Evolutionary conservation across 2,329 filamentous ascomycete genomes (phyloP).

Genomic region (Talaromyces marneffei): DNA sequence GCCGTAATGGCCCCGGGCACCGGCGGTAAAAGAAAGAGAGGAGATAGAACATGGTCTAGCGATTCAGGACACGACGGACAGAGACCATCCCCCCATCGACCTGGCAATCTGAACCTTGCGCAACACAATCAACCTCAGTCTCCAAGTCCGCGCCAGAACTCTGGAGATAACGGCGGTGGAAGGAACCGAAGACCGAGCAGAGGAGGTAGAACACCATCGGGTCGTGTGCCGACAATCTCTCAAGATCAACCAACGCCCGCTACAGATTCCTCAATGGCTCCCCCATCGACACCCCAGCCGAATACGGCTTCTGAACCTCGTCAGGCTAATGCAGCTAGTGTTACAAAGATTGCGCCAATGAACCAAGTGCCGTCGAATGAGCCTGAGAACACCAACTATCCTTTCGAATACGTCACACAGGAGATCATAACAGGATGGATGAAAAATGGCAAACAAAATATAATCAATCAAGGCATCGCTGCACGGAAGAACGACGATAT

Average conservation of each 20-base stretch:
- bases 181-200: constrained; percentile 34
- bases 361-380: constrained; percentile 15
- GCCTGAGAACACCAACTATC: constrained; percentile 46
- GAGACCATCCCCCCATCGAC: constrained; percentile 45
- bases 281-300: constrained; percentile 25
- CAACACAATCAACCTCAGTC: constrained; percentile 44
- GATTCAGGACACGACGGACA: constrained; percentile 37
- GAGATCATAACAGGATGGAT: constrained; percentile 63
- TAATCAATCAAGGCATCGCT: constrained; percentile 60
- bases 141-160: constrained; percentile 31
- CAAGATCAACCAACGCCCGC: constrained; percentile 30
- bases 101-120: constrained; percentile 46
- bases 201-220: constrained; percentile 33
- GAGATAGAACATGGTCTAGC: constrained; percentile 40
- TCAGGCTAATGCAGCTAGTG: constrained; percentile 25
- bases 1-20: constrained; percentile 47
- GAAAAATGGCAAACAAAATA: constrained; percentile 57
- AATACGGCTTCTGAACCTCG: constrained; percentile 26
- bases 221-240: constrained; percentile 32
- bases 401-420: constrained; percentile 71
- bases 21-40: constrained; percentile 52
- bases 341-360: constrained; percentile 18
- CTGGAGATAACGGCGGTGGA: constrained; percentile 29
- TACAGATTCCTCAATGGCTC: constrained; percentile 28
- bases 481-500: constrained; percentile 63